Evolutionary conservation across 768 basidiomycete species (phyloP).

Genomic region (Kwoniella botswanensis): DNA sequence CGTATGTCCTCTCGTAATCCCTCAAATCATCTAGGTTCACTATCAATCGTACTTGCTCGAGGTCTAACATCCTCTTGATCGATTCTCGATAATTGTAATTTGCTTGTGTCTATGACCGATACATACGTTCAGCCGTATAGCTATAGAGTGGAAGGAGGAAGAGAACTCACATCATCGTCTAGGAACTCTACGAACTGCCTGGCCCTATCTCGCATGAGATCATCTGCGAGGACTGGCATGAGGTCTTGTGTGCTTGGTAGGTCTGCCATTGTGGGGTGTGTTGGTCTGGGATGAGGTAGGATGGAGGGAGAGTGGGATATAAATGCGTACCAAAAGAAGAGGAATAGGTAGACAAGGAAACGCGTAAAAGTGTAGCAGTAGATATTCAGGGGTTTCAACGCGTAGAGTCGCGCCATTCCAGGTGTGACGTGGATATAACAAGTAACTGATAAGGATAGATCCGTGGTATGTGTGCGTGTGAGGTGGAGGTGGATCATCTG

Average conservation of each 20-base stretch:
- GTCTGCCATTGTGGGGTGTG: constrained; percentile 40
- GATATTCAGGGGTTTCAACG: constrained; percentile 21
- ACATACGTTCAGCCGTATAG: constrained; percentile 1
- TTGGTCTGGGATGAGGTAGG: not conserved
- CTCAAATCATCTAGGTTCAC: constrained; percentile 96
- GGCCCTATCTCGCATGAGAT: constrained; percentile 73
- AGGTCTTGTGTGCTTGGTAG: constrained; percentile 45
- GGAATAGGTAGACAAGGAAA: constrained; percentile 1
- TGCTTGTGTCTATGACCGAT: constrained; percentile 59
- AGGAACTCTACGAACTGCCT: constrained; percentile 80
- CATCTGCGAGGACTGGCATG: constrained; percentile 67
- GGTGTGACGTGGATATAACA: constrained; percentile 11
- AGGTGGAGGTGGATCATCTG: constrained; percentile 14
- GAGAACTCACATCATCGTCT: constrained; percentile 56
- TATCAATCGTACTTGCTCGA: constrained; percentile 82
- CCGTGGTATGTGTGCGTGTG: not conserved
- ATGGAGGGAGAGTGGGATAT: not conserved
- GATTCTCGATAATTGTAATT: constrained; percentile 78
- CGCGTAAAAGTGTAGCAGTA: constrained; percentile 10
- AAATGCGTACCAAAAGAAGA: not conserved
- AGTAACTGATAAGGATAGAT: not conserved
- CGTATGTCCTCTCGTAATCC: constrained; percentile 84
- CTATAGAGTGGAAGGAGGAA: too few relatives aligned
- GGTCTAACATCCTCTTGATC: constrained; percentile 78
- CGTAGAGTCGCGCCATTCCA: constrained; percentile 20